Evolutionary conservation across 2,329 filamentous ascomycete species (phyloP).

Genomic region (Cordyceps tenuipes): DNA sequence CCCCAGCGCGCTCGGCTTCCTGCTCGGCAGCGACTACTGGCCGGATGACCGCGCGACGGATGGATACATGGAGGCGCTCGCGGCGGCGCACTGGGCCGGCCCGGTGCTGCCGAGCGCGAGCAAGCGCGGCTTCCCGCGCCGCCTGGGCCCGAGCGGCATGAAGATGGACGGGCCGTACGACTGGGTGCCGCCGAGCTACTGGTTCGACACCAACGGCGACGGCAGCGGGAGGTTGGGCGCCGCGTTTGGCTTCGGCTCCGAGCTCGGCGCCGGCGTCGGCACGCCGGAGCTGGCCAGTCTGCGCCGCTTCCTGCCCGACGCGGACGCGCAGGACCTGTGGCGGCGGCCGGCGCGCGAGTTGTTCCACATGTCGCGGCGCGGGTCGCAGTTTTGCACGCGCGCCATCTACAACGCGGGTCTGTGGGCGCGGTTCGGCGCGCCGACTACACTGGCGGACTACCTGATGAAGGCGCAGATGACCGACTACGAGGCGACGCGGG

Average conservation of each 20-base stretch:
- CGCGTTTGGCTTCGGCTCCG: slow-evolving; percentile 56
- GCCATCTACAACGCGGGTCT: slow-evolving; percentile 50
- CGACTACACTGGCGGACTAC: slow-evolving; percentile 47
- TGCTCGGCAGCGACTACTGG: slow-evolving; percentile 57
- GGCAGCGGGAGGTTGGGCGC: slow-evolving; percentile 37
- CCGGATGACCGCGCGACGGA: slow-evolving; percentile 47
- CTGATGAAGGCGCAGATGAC: slow-evolving; percentile 51
- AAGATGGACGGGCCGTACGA: slow-evolving; percentile 62
- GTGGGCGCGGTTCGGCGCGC: slow-evolving; percentile 41
- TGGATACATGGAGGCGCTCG: slow-evolving; percentile 44
- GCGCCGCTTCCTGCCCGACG: slow-evolving; percentile 40
- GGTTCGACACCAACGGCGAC: slow-evolving; percentile 39
- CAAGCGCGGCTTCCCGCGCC: slow-evolving; percentile 42
- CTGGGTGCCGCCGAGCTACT: slow-evolving; percentile 58
- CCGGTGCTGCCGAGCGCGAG: slow-evolving; percentile 36
- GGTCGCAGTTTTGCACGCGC: slow-evolving; percentile 47
- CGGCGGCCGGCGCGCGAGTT: slow-evolving; percentile 40
- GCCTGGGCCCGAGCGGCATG: slow-evolving; percentile 49
- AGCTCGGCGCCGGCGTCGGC: slow-evolving; percentile 53
- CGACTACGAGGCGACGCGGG: slow-evolving; percentile 56
- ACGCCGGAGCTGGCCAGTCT: slow-evolving; percentile 50
- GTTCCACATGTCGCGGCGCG: slow-evolving; percentile 53
- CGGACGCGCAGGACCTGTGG: slow-evolving; percentile 50
- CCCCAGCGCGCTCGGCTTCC: slow-evolving; percentile 48
- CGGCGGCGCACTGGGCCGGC: slow-evolving; percentile 43